These are phyloP conservation scores for Neurospora crassa DNA, from an alignment of 2,329 filamentous ascomycete genomes.

Conservation along the genomic window DNA sequence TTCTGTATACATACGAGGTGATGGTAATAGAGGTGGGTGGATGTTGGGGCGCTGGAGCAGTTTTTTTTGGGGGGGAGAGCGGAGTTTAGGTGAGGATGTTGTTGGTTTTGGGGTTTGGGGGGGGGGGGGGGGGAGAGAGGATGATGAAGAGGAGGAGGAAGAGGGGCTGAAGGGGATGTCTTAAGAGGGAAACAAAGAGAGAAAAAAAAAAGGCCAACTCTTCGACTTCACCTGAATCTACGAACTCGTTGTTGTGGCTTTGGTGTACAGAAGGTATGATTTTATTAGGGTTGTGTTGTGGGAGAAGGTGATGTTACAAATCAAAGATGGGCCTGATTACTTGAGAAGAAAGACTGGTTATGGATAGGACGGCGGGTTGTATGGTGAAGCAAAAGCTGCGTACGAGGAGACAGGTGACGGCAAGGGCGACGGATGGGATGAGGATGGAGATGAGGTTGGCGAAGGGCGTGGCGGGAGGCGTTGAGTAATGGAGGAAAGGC, in stretches of 20 bases:
- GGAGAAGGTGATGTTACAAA: slow-evolving; percentile 12
- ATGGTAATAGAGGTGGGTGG: slow-evolving; percentile 22
- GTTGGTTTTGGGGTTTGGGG: too few relatives aligned
- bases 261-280: slow-evolving; percentile 21
- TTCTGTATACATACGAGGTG: neutral
- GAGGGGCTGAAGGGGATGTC: neutral
- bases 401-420: slow-evolving; percentile 20
- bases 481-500: neutral
- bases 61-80: neutral
- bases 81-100: neutral
- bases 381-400: slow-evolving; percentile 19
- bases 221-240: neutral
- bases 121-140: too few relatives aligned
- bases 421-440: slow-evolving; percentile 20
- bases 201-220: neutral
- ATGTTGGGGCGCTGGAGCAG: slow-evolving; percentile 23
- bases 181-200: neutral
- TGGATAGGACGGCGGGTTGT: slow-evolving; percentile 18
- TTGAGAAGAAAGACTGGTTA: slow-evolving; percentile 8
- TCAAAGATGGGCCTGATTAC: slow-evolving; percentile 8
- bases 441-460: slow-evolving; percentile 19
- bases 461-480: neutral
- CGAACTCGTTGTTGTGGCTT: slow-evolving; percentile 20
- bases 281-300: slow-evolving; percentile 25
- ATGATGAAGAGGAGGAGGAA: neutral